phyloP scores from a whole-genome alignment of 495 filamentous ascomycete species.

The Trypethelium eluteriae region DNA sequence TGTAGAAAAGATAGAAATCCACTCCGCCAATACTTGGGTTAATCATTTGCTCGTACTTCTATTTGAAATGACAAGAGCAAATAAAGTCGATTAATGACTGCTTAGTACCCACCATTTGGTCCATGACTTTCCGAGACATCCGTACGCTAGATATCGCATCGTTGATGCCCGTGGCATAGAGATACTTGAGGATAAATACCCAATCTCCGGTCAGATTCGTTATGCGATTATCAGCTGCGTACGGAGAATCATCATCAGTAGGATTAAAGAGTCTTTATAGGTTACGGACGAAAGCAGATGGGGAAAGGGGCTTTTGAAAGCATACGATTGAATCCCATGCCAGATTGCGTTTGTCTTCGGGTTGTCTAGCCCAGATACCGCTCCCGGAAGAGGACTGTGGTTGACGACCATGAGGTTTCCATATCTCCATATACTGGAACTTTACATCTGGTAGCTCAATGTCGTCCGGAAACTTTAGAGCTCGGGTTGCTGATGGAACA shows the following conservation, averaged over 20 bases:
- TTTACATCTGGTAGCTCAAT: not conserved
- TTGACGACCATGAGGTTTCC: conserved; percentile 3
- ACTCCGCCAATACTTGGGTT: not conserved
- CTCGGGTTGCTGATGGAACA: not conserved
- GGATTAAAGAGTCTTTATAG: not conserved
- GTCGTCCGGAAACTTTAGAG: not conserved
- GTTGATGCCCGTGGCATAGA: not conserved
- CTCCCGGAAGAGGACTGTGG: not conserved
- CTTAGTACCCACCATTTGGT: not conserved
- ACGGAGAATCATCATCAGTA: not conserved
- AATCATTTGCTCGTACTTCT: not conserved
- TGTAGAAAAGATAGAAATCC: not conserved
- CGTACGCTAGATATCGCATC: not conserved
- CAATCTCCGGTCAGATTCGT: not conserved
- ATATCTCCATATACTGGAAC: conserved; percentile 1
- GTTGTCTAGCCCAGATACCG: not conserved
- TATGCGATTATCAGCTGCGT: not conserved
- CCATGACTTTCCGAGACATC: not conserved
- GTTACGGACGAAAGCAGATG: not conserved
- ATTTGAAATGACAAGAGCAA: not conserved
- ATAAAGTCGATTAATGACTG: not conserved
- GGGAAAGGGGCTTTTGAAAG: not conserved
- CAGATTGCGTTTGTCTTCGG: not conserved
- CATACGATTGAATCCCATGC: not conserved
- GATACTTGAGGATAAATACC: not conserved